Evolutionary conservation across 768 basidiomycete genomes (phyloP), one percentile per base, ranked within the genome.

Genomic region (Suillus discolor): DNA sequence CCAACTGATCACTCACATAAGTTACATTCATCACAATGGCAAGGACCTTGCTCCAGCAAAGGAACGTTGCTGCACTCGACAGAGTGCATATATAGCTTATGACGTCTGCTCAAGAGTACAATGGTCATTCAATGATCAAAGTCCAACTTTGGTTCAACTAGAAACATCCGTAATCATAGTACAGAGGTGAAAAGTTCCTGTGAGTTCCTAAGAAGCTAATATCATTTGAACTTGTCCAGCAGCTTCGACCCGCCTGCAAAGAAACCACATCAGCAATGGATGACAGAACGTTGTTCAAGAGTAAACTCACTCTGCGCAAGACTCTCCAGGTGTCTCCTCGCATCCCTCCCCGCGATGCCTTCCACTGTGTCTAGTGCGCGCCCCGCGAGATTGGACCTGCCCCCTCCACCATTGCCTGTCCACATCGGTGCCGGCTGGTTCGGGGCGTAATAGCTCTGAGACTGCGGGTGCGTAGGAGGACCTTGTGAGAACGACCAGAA

Each of bases 281-380:
- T 25, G 28, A 68, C 60, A 62, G 34, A 59, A 63, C 61, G 39
- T 62, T 64, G 65, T 62, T 20, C 38, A 39, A 61, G 59, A 57
- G 28, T 54, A 36, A 59, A 84, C 87, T 72, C 70, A 89, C 88
- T 81, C 55, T 85, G 82, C 31, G 85, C 80, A 53, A 89, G 68
- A 66, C 67, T 78, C 65, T 87, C 86, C 49, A 89, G 66, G 69
- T 85, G 86, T 41, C 75, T 73, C 47, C 84, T 75, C 51, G 81
- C 82, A 63, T 81, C 82, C 68, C 78, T 79, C 4, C 88, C 87
- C 20, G 85, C 85, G 38, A 88, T 74, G 65, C 80, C 84, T 71
- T 88, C 87, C 23, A 90, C 79, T n/a, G 82, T 79, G 66, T 74
- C 80, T 69, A 82, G 69, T 49, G 87, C 87, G 68, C 76, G 81